Base-by-base conservation (phyloP, 2,329 filamentous ascomycete species). In the Colletotrichum zoysiae region DNA sequence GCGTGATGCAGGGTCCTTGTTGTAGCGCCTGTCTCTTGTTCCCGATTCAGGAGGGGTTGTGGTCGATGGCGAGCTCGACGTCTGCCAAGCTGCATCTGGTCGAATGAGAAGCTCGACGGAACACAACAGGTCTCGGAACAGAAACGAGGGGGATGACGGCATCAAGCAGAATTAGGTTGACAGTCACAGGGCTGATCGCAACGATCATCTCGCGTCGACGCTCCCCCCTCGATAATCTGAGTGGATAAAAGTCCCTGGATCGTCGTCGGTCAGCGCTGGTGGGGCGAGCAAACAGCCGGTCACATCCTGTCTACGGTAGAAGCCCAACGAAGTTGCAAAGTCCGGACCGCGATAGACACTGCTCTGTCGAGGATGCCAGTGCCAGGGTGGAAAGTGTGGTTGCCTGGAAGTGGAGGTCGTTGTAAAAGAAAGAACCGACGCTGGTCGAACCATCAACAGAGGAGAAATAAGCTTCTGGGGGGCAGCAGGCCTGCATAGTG, bases 361-460 rank as follows among this genome's bases (percentile, higher is more conserved):
- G 50, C 14, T 51, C 38, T 30, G 38, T 59, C 38, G 56, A 20
- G 9, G 9, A 16, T 9, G 20, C 44, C 35, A 16, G n/a, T 42
- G 61, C 18, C 9, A 33, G 33, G 38, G 35, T n/a, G 11, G 16
- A 14, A 62, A 67, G 26, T 26, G 0, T 20, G 23, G 64, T 20
- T 67, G 57, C 68, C 68, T 67, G 48, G 50, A 67, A 35, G 51
- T 67, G 51, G 57, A 50, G 35, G 26, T 55, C 48, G 40, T 6
- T 7, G 48, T 42, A 33, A 16, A 16, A 16, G 33, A 16, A 16
- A 16, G 33, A 38, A 23, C 11, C n/a, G 60, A 51, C 53, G 14
- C 55, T 50, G 40, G 6, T 23, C 18, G 30, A 16, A 23, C 18
- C 55, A 11, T n/a, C 12, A 35, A 14, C 42, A 33, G 23, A 18